Evolutionary conservation across 805 yeast species (phyloP), one percentile per base, ranked within the genome.

Genomic region (Candida gorgasii): DNA sequence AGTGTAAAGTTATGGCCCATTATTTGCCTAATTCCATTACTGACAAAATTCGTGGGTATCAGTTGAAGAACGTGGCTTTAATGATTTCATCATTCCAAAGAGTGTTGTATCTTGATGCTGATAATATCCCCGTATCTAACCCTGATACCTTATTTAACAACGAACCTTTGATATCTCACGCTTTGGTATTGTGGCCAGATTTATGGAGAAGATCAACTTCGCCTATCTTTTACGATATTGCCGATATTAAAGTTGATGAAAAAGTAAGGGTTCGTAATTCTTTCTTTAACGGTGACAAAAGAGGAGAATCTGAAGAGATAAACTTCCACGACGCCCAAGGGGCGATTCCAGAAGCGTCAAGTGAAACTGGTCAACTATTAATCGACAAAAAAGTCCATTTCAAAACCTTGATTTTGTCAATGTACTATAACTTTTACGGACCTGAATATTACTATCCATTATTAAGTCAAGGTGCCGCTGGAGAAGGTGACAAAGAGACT

Each of bases 241-340:
- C 71, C 12, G 55, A 53, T 8, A 58, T 68, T 24, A 36, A 48
- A 2, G 47, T 54, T 12, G 58, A 64, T 40, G 53, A 48, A 11
- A 45, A 42, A 2, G 40, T 29, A 27, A 50, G 52, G 27, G 36
- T 48, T n/a, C 42, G 72, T 30, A 61, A 62, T 43, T 54, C 62
- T 30, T 63, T 62, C 41, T 54, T 58, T 24, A 36, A 36, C 14
- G 57, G 54, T 12, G 71, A 65, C 41, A 35, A 40, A 9, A 47
- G 67, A 35, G 68, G 65, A 11, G 68, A 63, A 6, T 18, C 37
- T 12, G 13, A 18, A 3, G 18, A 37, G 17, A 31, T 40, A 3
- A 59, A 57, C 29, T 74, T 62, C 56, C 90, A 84, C 58, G 84
- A 81, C 49, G 63, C 78, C 33, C 72, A 73, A 39, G 84, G 84